Evolutionary conservation across 352 stramenopile genomes (phyloP).

Genomic region (Pythium sukuiense): DNA sequence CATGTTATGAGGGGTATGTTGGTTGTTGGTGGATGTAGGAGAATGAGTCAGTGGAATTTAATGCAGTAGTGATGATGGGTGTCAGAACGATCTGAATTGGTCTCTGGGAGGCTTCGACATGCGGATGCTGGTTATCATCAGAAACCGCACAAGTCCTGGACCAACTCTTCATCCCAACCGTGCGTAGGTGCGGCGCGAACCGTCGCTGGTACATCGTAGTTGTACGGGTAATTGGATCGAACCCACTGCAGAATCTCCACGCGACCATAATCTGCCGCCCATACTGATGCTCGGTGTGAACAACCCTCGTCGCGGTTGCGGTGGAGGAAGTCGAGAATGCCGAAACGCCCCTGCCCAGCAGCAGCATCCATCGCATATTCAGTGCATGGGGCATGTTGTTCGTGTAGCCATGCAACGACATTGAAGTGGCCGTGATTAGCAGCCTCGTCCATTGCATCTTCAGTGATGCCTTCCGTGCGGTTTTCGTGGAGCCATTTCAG

Average conservation of each 20-base stretch:
- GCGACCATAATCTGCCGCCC: background rate
- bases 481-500: background rate
- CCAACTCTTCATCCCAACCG: background rate
- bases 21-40: too few relatives aligned
- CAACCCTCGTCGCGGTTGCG: background rate
- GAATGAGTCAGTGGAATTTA: too few relatives aligned
- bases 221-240: background rate
- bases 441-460: background rate
- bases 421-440: background rate
- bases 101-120: too few relatives aligned
- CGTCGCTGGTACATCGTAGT: background rate
- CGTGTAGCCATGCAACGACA: background rate
- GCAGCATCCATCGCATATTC: background rate
- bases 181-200: background rate
- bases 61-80: too few relatives aligned
- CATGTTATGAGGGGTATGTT: too few relatives aligned
- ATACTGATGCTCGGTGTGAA: background rate
- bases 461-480: background rate
- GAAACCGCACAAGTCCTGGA: background rate
- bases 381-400: background rate
- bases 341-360: background rate
- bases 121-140: background rate
- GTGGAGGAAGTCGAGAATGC: background rate
- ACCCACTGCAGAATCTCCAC: background rate
- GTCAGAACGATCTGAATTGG: too few relatives aligned